Evolutionary conservation across 1,284 basidiomycete species (phyloP).

Genomic region (Ganoderma boninense): DNA sequence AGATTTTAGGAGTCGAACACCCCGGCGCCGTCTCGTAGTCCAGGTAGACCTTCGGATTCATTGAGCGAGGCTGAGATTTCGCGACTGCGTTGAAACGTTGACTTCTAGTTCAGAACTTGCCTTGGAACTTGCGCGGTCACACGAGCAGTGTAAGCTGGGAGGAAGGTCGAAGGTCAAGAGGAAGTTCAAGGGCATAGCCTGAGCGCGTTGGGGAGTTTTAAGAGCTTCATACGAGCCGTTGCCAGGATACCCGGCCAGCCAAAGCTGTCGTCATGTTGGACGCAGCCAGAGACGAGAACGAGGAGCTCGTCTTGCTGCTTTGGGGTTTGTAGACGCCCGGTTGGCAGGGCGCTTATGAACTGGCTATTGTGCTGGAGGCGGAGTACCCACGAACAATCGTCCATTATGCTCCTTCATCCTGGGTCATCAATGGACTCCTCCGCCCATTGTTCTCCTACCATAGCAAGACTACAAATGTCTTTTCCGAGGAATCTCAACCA

Average conservation of each 20-base stretch:
- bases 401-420: neutral
- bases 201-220: no score
- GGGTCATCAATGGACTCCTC: neutral
- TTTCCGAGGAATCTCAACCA: neutral
- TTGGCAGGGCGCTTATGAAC: neutral
- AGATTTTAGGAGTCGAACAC: no score
- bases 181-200: no score
- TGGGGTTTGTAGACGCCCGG: neutral
- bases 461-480: constrained; percentile 8
- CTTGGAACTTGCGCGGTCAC: no score
- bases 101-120: no score
- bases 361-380: neutral
- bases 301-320: no score
- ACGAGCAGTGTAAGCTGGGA: no score
- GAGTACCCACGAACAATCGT: neutral
- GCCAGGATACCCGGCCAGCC: neutral
- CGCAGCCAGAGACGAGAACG: neutral
- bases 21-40: no score
- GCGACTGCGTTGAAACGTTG: no score
- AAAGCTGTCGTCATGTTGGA: neutral
- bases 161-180: neutral
- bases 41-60: no score
- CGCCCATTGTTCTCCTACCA: constrained; percentile 6
- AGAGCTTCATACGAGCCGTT: neutral
- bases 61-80: no score